Percentiles rank a stretch among this genome's conserved stretches.
Evolutionary conservation across 2,329 filamentous ascomycete species (phyloP).

Genomic region (Diaporthe helianthi): DNA sequence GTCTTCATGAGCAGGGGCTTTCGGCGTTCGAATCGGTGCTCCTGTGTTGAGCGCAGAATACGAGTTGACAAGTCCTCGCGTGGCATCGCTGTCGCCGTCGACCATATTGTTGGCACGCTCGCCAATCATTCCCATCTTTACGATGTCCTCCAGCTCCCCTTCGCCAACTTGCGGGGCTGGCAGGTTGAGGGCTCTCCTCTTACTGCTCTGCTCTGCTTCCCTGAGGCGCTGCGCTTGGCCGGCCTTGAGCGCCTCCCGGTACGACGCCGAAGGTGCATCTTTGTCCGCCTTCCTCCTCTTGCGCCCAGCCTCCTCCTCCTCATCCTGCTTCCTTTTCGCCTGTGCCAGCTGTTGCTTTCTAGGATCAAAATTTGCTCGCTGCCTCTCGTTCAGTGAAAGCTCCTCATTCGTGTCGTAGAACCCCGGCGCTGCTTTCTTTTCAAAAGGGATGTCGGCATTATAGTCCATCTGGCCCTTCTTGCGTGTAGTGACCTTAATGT

Average conservation of each 20-base stretch:
- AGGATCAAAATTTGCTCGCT: constrained; percentile 87
- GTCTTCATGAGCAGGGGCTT: constrained; percentile 90
- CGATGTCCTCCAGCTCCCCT: constrained; percentile 92
- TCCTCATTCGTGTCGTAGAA: constrained; percentile 96
- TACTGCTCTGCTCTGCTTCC: constrained; percentile 96
- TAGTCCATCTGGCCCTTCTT: constrained; percentile 99
- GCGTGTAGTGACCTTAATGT: constrained; percentile 90
- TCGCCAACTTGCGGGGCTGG: constrained; percentile 93
- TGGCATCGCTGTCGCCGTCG: constrained; percentile 82
- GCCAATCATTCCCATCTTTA: constrained; percentile 97
- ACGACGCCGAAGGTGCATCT: constrained; percentile 76
- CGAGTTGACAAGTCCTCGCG: constrained; percentile 83
- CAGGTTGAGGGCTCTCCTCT: constrained; percentile 81
- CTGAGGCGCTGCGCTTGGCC: constrained; percentile 93
- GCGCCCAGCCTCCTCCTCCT: constrained; percentile 79
- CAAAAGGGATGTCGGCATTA: constrained; percentile 98
- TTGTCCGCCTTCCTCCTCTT: constrained; percentile 93
- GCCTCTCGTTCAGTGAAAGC: constrained; percentile 77
- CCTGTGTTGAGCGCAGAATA: constrained; percentile 82
- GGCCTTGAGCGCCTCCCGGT: constrained; percentile 88
- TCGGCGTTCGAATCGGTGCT: constrained; percentile 90
- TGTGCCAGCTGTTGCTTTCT: constrained; percentile 84
- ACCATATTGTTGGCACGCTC: constrained; percentile 82
- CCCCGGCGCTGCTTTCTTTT: constrained; percentile 85
- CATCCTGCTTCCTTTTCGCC: constrained; percentile 92